Percentiles rank a stretch among this genome's conserved stretches.
phyloP scores from a whole-genome alignment of 345 rosid species.

The Geranium rotundifolium region DNA sequence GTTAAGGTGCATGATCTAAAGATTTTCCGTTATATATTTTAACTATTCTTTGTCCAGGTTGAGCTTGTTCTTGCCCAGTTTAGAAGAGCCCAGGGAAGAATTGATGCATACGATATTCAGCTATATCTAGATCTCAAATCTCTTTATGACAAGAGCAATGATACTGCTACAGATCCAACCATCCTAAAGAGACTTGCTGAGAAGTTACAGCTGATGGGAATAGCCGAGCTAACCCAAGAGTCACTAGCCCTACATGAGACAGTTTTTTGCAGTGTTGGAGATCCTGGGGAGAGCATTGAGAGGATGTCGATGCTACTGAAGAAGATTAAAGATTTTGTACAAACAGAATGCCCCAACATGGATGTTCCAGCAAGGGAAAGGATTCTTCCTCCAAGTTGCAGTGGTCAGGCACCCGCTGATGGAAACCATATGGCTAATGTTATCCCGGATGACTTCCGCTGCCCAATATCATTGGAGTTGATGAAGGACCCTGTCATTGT shows the following conservation, averaged over 20 bases:
- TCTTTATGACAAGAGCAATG: constrained; percentile 42
- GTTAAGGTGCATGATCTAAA: too few species aligned
- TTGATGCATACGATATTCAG: constrained; percentile 48
- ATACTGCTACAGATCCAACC: constrained; percentile 36
- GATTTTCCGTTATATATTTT: constrained; percentile 1
- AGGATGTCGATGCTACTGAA: constrained; percentile 72
- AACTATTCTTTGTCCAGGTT: constrained; percentile 34
- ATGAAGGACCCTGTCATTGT: constrained; percentile 98
- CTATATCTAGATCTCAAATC: constrained; percentile 53
- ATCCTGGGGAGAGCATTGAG: constrained; percentile 70
- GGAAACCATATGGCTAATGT: constrained; percentile 52
- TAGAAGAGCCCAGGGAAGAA: constrained; percentile 80
- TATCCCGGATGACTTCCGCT: constrained; percentile 92
- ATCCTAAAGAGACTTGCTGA: constrained; percentile 51
- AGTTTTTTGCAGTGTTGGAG: constrained; percentile 59
- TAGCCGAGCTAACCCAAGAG: constrained; percentile 72
- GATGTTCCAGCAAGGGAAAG: constrained; percentile 33
- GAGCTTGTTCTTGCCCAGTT: constrained; percentile 86
- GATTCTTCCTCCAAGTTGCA: constrained; percentile 26
- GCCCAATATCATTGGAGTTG: constrained; percentile 91
- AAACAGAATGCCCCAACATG: constrained; percentile 51
- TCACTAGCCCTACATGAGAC: constrained; percentile 85
- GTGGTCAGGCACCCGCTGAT: constrained; percentile 49
- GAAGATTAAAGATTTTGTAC: constrained; percentile 82
- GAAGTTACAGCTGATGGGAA: constrained; percentile 61